Conservation (phyloP, 1,139 yeast genomes). For the Yamadazyma sp. region DNA sequence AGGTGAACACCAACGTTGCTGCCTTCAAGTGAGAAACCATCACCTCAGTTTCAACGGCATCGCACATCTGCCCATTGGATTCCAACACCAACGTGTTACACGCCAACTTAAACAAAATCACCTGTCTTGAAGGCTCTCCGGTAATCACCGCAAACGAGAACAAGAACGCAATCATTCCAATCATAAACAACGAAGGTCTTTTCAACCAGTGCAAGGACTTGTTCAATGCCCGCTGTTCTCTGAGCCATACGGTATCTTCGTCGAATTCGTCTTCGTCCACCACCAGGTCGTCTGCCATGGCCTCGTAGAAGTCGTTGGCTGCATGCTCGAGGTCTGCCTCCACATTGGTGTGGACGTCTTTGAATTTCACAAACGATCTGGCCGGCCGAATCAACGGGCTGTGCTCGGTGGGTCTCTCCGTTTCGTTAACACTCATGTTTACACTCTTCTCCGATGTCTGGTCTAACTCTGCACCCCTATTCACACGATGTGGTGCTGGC, state of each 20-base stretch:
- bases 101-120: slow-evolving; percentile 31
- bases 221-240: slow-evolving; percentile 35
- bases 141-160: slow-evolving; percentile 25
- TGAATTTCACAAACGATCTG: slow-evolving; percentile 8
- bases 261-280: slow-evolving; percentile 28
- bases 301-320: slow-evolving; percentile 31
- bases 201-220: slow-evolving; percentile 33
- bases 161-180: slow-evolving; percentile 26
- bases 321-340: slow-evolving; percentile 24
- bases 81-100: slow-evolving; percentile 27
- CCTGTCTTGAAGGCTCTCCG: slow-evolving; percentile 30
- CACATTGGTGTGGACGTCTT: slow-evolving; percentile 7
- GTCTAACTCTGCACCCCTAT: too few species aligned
- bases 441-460: too few species aligned
- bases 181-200: slow-evolving; percentile 34
- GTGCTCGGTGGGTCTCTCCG: not conserved
- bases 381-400: not conserved
- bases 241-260: slow-evolving; percentile 39
- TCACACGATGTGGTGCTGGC: too few species aligned
- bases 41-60: slow-evolving; percentile 34
- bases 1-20: slow-evolving; percentile 20
- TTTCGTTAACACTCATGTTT: too few species aligned
- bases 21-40: slow-evolving; percentile 32
- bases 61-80: slow-evolving; percentile 21
- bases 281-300: slow-evolving; percentile 24